Conservation (phyloP, 78 protist genomes). For the Salpingoeca rosetta region DNA sequence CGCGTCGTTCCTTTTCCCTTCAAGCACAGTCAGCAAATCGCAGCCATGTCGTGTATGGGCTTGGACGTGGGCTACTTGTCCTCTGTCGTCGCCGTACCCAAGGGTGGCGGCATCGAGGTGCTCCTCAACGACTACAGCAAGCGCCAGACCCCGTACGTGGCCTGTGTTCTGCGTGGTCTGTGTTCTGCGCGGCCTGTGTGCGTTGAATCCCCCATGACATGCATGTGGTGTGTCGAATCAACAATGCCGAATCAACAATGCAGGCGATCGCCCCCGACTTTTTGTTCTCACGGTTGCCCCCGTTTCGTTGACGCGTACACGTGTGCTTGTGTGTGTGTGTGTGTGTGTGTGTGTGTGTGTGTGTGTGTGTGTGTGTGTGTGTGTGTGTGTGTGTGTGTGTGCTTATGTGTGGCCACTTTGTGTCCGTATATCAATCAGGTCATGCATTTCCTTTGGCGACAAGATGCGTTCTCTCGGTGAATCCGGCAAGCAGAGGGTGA, state of each 20-base stretch:
- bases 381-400: background rate
- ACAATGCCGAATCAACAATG: background rate
- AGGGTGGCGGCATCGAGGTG: conserved; percentile 87
- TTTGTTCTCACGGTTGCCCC: too few species aligned
- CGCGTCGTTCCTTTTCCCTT: too few species aligned
- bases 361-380: too few species aligned
- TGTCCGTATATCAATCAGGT: background rate
- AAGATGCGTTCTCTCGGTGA: conserved; percentile 61
- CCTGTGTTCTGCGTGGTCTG: background rate
- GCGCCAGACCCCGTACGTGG: conserved; percentile 62
- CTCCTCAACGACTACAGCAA: conserved; percentile 67
- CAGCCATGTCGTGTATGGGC: too few species aligned
- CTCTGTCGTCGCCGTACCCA: too few species aligned
- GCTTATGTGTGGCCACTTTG: background rate
- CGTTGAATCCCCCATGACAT: too few species aligned
- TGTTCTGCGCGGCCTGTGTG: background rate
- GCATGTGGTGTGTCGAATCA: too few species aligned
- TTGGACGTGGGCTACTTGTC: too few species aligned
- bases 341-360: too few species aligned
- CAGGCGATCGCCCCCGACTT: too few species aligned
- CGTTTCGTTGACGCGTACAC: too few species aligned
- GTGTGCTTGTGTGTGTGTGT: background rate
- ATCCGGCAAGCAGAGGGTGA: conserved; percentile 39
- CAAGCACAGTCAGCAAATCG: too few species aligned
- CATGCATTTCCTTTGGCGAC: conserved; percentile 42